Percentiles rank a stretch among this genome's conserved stretches.
These are phyloP conservation scores for Carex kokanica DNA, from an alignment of 176 grass and related monocot species.

Conservation along the genomic window DNA sequence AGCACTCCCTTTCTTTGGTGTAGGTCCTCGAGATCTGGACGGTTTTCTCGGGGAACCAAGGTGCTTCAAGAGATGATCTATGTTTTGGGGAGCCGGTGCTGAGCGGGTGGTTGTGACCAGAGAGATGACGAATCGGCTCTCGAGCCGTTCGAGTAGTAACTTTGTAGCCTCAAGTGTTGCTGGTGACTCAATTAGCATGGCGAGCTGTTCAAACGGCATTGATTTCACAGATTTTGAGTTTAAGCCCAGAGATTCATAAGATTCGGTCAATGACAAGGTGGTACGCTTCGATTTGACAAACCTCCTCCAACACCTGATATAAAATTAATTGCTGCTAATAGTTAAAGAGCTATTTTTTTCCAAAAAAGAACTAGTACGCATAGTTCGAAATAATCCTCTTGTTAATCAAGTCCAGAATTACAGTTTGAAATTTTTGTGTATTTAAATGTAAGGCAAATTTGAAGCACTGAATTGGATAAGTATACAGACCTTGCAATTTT, in stretches of 20 bases:
- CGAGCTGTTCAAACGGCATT: slow-evolving; percentile 92
- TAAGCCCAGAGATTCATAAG: slow-evolving; percentile 63
- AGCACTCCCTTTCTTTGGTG: slow-evolving; percentile 38
- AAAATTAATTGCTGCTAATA: background rate
- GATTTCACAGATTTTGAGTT: slow-evolving; percentile 68
- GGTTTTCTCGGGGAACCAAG: slow-evolving; percentile 70
- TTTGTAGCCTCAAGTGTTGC: slow-evolving; percentile 53
- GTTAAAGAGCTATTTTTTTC: background rate
- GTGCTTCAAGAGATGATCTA: slow-evolving; percentile 89
- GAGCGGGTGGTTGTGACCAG: slow-evolving; percentile 27
- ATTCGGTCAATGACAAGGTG: slow-evolving; percentile 50
- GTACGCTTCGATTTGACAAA: slow-evolving; percentile 85
- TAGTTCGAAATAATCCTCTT: background rate
- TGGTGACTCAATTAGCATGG: slow-evolving; percentile 67
- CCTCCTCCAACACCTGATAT: slow-evolving; percentile 69
- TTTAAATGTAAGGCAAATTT: background rate
- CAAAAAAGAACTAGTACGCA: no score
- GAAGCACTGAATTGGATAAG: background rate
- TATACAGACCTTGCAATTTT: slow-evolving; percentile 66
- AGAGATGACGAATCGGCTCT: slow-evolving; percentile 47
- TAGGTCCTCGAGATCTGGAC: slow-evolving; percentile 32
- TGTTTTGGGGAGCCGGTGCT: slow-evolving; percentile 46
- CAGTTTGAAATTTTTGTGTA: background rate
- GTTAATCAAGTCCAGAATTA: background rate
- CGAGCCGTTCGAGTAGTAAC: slow-evolving; percentile 70